Percentiles rank a stretch among this genome's conserved stretches.
Evolutionary conservation across 495 filamentous ascomycete genomes (phyloP).

Genomic region (Xylaria telfairii): DNA sequence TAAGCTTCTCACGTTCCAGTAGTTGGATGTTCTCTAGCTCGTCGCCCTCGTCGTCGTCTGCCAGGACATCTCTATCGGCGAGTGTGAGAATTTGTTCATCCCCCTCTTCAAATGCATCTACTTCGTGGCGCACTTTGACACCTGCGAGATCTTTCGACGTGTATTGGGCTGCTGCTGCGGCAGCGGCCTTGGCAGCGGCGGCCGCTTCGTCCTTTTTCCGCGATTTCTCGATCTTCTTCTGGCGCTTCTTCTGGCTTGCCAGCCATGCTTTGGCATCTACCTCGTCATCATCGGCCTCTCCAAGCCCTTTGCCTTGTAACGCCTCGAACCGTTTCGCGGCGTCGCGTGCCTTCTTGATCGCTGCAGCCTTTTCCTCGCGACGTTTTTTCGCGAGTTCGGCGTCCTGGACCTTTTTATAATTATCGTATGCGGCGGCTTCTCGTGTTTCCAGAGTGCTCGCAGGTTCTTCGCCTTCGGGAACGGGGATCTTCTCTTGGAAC

Average conservation of each 20-base stretch:
- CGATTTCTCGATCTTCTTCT: slow-evolving; percentile 85
- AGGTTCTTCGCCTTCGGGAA: slow-evolving; percentile 57
- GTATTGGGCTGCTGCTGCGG: slow-evolving; percentile 64
- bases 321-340: slow-evolving; percentile 73
- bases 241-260: slow-evolving; percentile 82
- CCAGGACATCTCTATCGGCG: slow-evolving; percentile 80
- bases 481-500: slow-evolving; percentile 39
- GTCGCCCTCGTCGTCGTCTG: slow-evolving; percentile 87
- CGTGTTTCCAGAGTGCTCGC: slow-evolving; percentile 81
- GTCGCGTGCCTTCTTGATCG: slow-evolving; percentile 89
- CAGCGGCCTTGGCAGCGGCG: slow-evolving; percentile 54
- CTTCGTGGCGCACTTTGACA: slow-evolving; percentile 87
- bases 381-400: slow-evolving; percentile 69
- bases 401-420: slow-evolving; percentile 61
- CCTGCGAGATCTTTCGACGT: slow-evolving; percentile 84
- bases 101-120: slow-evolving; percentile 75
- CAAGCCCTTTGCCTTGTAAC: slow-evolving; percentile 81
- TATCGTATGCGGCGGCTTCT: slow-evolving; percentile 75
- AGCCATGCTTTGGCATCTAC: slow-evolving; percentile 88
- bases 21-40: slow-evolving; percentile 87
- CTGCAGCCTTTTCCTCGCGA: slow-evolving; percentile 76
- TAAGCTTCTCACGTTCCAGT: slow-evolving; percentile 76
- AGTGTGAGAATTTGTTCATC: slow-evolving; percentile 88
- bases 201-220: slow-evolving; percentile 77
- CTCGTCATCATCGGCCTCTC: slow-evolving; percentile 68